phyloP scores from a whole-genome alignment of 169 alveolate species.

The Eimeria acervulina region DNA sequence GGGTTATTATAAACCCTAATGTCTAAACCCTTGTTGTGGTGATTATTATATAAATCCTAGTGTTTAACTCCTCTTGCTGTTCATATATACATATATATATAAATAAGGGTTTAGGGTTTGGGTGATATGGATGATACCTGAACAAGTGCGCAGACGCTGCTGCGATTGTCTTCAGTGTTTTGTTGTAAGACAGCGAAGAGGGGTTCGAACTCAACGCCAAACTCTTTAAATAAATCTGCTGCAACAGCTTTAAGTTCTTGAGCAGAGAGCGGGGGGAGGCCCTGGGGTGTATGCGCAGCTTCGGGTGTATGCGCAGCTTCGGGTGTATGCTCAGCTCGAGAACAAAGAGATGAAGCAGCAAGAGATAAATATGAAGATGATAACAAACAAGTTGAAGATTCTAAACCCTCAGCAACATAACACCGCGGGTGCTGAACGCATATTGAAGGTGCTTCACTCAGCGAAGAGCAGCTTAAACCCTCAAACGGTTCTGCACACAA shows the following conservation, averaged over 20 bases:
- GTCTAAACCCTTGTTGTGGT: background rate
- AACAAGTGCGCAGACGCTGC: constrained; percentile 16
- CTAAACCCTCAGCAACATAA: background rate
- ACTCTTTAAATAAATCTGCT: constrained; percentile 24
- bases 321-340: background rate
- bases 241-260: constrained; percentile 33
- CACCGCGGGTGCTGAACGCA: constrained; percentile 76
- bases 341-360: constrained; percentile 28
- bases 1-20: background rate
- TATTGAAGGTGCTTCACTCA: background rate
- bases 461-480: constrained; percentile 57
- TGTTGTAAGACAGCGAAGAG: background rate
- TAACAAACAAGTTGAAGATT: background rate
- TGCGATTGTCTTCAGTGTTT: background rate
- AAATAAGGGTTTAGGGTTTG: too few species aligned
- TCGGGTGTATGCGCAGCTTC: background rate
- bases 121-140: background rate
- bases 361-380: constrained; percentile 32
- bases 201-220: constrained; percentile 34
- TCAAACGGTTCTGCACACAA: constrained; percentile 28
- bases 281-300: background rate
- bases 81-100: too few species aligned
- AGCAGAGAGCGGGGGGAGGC: constrained; percentile 6
- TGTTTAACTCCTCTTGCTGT: too few species aligned
- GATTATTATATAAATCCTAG: background rate